Percentiles rank a stretch among this genome's conserved stretches.
Conservation (phyloP, 306 rosid genomes). For the Malus domestica region ASM211411v1 NC_041805.1:15901501-15902000, state of each 20-base stretch:
- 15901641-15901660: conserved; percentile 82
- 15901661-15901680: conserved; percentile 67
- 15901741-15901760: conserved; percentile 79
- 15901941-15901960: conserved; percentile 65
- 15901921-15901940: conserved; percentile 51
- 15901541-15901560: conserved; percentile 72
- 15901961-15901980: conserved; percentile 46
- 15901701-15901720: conserved; percentile 72
- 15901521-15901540: conserved; percentile 33
- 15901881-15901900: conserved; percentile 41
- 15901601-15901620: conserved; percentile 94
- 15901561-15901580: conserved; percentile 75
- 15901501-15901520: conserved; percentile 57
- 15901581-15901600: conserved; percentile 79
- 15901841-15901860: conserved; percentile 67
- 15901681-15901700: conserved; percentile 90
- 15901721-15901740: conserved; percentile 76
- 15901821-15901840: conserved; percentile 79
- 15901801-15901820: conserved; percentile 92
- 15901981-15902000: conserved; percentile 59
- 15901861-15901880: conserved; percentile 77
- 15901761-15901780: conserved; percentile 95
- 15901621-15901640: conserved; percentile 92
- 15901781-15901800: conserved; percentile 94
- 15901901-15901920: conserved; percentile 48